Conservation (phyloP, 1,284 basidiomycete species). For the Polyporus tsugae region DNA sequence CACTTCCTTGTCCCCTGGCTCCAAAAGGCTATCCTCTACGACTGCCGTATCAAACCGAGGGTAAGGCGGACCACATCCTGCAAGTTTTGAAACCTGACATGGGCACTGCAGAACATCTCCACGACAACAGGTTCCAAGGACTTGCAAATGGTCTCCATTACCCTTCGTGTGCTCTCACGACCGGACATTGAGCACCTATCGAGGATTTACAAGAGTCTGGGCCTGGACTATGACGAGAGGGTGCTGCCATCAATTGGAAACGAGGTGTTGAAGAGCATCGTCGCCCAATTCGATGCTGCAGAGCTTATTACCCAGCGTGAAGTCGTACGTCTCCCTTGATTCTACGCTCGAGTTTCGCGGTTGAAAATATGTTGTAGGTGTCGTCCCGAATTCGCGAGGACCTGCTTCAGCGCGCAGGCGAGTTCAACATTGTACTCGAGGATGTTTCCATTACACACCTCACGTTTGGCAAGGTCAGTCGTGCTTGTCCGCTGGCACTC, state of each 20-base stretch:
- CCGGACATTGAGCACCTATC: constrained; percentile 91
- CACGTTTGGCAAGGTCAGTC: constrained; percentile 79
- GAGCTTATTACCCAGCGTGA: constrained; percentile 93
- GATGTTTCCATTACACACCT: constrained; percentile 96
- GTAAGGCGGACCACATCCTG: constrained; percentile 50
- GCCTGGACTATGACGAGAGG: constrained; percentile 97
- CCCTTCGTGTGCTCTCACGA: constrained; percentile 93
- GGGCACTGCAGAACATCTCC: constrained; percentile 82
- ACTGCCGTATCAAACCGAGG: constrained; percentile 97
- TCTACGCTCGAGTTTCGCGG: neutral
- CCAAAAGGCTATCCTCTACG: constrained; percentile 95
- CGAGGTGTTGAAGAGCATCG: constrained; percentile 97
- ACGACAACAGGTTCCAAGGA: constrained; percentile 97
- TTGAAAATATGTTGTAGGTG: constrained; percentile 56
- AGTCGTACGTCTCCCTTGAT: constrained; percentile 54
- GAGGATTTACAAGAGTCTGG: constrained; percentile 95
- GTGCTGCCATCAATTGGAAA: constrained; percentile 95
- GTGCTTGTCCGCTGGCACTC: neutral
- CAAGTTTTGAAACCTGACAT: neutral
- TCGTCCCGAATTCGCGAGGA: constrained; percentile 96
- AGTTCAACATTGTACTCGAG: constrained; percentile 96
- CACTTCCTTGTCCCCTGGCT: constrained; percentile 97
- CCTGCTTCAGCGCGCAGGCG: constrained; percentile 90
- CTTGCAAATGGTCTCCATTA: constrained; percentile 97
- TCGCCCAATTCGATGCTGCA: constrained; percentile 98